Conservation (phyloP, 352 stramenopile genomes). For the Pythium aphanidermatum region DNA sequence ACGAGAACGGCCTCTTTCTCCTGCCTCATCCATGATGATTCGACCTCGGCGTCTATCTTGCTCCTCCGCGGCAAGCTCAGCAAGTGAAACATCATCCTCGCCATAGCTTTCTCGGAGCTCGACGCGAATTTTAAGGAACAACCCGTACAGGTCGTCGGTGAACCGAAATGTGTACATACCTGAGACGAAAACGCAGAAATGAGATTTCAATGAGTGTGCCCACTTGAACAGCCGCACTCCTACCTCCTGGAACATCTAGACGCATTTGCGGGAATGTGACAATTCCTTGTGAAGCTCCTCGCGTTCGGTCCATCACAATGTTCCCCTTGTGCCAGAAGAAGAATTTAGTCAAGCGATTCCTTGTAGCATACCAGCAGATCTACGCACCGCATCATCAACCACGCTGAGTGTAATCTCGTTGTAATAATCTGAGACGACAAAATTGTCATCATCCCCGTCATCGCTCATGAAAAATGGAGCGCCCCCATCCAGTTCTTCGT, state of each 20-base stretch:
- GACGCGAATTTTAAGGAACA: slow-evolving; percentile 51
- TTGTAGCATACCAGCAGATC: not conserved
- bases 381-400: slow-evolving; percentile 41
- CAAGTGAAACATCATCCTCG: slow-evolving; percentile 31
- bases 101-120: slow-evolving; percentile 39
- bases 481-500: slow-evolving; percentile 50
- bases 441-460: slow-evolving; percentile 52
- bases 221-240: not conserved
- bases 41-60: slow-evolving; percentile 15
- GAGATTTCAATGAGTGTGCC: not conserved
- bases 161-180: slow-evolving; percentile 72
- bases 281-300: slow-evolving; percentile 37
- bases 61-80: too few relatives aligned
- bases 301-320: slow-evolving; percentile 51
- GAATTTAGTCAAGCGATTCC: not conserved
- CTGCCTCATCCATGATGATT: not conserved
- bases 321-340: slow-evolving; percentile 28
- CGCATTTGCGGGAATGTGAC: slow-evolving; percentile 53
- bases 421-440: slow-evolving; percentile 57
- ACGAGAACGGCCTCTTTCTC: too few relatives aligned
- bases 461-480: slow-evolving; percentile 73
- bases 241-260: slow-evolving; percentile 61
- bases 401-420: slow-evolving; percentile 58
- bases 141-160: slow-evolving; percentile 47
- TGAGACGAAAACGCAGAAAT: slow-evolving; percentile 14